Evolutionary conservation across 2,329 filamentous ascomycete species (phyloP), one percentile per base, ranked within the genome.

Genomic region (Trichoderma atrobrunneum): DNA sequence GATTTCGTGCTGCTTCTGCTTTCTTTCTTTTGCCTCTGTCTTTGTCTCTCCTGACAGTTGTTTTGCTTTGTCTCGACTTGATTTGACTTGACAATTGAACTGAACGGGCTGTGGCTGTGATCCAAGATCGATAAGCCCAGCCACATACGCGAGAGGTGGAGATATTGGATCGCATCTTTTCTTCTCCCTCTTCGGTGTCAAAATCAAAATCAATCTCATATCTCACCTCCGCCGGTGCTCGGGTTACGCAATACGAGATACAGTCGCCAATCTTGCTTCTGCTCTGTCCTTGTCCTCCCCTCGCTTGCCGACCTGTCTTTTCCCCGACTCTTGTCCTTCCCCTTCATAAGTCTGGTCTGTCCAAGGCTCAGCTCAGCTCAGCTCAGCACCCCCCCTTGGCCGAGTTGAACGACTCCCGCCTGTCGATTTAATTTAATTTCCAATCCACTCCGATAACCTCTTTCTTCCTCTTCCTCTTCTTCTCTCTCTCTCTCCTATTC

Each of bases 231-330:
- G 26, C 26, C 26, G 36, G 26, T 60, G 54, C 36, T 61, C 57
- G 66, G 39, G 66, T 62, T 70, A 70, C 66, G 66, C 66, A 70
- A 66, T 57, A 67, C 62, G 48, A 71, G 69, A 64, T 56, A 66
- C 36, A 39, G 36, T 39, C 36, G 48, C 70, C 63, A 56, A 54
- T 70, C 43, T 28, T 69, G 51, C 66, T 39, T 48, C 28, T 61
- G 54, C 30, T 28, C 18, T 71, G 32, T 62, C 43, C 60, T 66
- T 51, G 36, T 34, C 54, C 51, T 62, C 59, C 62, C 36, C 30
- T 70, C 61, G 69, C 66, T 26, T 67, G 30, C 32, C 51, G 51
- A 43, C 64, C 43, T 51, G 43, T 51, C 43, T 51, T 14, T 51
- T 14, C 57, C 16, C 28, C 57, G 18, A 60, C 16, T 59, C 65